A percentile compares a stretch with the other conserved stretches of the same genome.
Evolutionary conservation across 352 stramenopile species (phyloP).

Genomic region (Globisporangium okanoganense): DNA sequence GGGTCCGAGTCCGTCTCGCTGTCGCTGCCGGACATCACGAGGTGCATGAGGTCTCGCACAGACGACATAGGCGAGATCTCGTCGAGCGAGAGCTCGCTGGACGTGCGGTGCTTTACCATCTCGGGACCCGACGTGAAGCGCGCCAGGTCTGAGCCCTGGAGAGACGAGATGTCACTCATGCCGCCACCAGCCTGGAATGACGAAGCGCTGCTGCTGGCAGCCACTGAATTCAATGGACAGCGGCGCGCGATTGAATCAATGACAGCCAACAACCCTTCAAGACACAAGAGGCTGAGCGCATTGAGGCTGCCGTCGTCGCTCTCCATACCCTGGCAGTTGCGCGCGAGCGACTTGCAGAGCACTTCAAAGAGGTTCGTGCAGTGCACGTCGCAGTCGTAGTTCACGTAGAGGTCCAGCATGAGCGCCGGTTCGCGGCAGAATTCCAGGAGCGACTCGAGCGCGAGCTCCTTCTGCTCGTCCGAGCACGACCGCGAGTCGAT

Average conservation of each 20-base stretch:
- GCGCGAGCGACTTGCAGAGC: slow-evolving; percentile 92
- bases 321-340: slow-evolving; percentile 79
- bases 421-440: slow-evolving; percentile 97
- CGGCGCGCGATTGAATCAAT: slow-evolving; percentile 91
- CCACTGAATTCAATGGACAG: slow-evolving; percentile 54
- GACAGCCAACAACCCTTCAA: slow-evolving; percentile 90
- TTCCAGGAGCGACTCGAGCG: slow-evolving; percentile 94
- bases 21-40: slow-evolving; percentile 77
- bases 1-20: slow-evolving; percentile 71
- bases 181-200: slow-evolving; percentile 16
- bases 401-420: slow-evolving; percentile 98
- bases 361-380: slow-evolving; percentile 99
- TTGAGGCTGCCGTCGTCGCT: slow-evolving; percentile 57
- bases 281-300: slow-evolving; percentile 64
- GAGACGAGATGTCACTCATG: slow-evolving; percentile 27
- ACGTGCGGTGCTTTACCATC: slow-evolving; percentile 11
- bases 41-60: slow-evolving; percentile 77
- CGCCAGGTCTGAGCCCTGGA: slow-evolving; percentile 68
- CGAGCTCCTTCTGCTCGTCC: slow-evolving; percentile 83
- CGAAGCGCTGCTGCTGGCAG: slow-evolving; percentile 4
- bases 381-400: slow-evolving; percentile 99
- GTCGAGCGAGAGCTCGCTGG: slow-evolving; percentile 57
- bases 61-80: slow-evolving; percentile 85
- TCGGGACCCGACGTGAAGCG: slow-evolving; percentile 42
- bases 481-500: slow-evolving; percentile 83